Base-by-base conservation (phyloP, 352 stramenopile genomes). In the Phytophthora fragariae region DNA sequence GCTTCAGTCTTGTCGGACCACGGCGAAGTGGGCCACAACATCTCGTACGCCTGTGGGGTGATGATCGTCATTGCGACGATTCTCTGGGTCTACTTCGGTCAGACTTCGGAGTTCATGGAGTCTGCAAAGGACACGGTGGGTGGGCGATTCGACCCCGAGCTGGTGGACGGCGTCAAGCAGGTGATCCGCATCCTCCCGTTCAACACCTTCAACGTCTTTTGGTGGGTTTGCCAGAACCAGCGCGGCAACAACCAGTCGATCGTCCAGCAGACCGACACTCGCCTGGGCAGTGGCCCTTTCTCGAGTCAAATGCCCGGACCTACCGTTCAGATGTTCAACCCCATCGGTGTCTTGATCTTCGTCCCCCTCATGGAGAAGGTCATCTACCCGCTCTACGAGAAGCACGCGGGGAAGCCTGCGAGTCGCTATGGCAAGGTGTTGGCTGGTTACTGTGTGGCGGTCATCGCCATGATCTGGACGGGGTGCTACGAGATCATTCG, bases 401-500 rank as follows among this genome's bases (percentile, higher is more conserved):
- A 57, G 24, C 50, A 37, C 50, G 24, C 50, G 2, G 50, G 24
- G 8, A 57, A 57, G 50, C 50, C 50, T 12, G 50, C 50, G 21
- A 57, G 50, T 57, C 50, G 50, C 21, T 57, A 57, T 17, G 50
- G 50, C 27, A 57, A 57, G 14, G 50, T 57, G 50, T 5, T 57
- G 21, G 50, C 50, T 11, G 50, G 50, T 4, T 57, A 57, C 24
- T 19, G 24, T 12, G 24, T 35, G 21, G 50, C 50, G 50, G 50
- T 37, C 50, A 35, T 57, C 4, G 50, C 50, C 50, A 57, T 57
- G 50, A 19, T 57, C 50, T 57, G 50, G 50, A 57, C 50, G 24
- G 50, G 50, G 5, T 57, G 50, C 50, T 57, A 57, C 50, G 50
- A 57, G 50, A 57, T 57, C 50, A 57, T 57, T 35, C 50, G 50